Conservation (phyloP, 2,329 filamentous ascomycete genomes). For the Aspergillus clavatus region DNA sequence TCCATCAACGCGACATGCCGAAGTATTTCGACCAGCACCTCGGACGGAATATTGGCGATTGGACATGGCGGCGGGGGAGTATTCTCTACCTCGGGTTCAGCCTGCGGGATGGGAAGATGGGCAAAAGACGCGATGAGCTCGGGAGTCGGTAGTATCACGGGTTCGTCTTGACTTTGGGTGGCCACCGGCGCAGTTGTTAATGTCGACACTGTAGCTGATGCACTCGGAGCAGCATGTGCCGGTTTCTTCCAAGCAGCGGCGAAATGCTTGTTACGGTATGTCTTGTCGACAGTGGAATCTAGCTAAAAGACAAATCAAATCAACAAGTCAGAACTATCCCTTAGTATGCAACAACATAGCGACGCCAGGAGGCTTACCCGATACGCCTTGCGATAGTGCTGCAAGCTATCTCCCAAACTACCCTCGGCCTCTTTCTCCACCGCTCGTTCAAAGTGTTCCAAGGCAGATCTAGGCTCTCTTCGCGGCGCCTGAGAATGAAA, state of each 20-base stretch:
- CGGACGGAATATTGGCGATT: conserved; percentile 70
- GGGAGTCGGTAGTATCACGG: conserved; percentile 47
- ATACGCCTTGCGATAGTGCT: conserved; percentile 85
- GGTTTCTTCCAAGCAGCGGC: conserved; percentile 56
- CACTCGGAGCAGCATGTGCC: conserved; percentile 44
- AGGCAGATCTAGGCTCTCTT: conserved; percentile 63
- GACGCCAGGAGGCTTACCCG: conserved; percentile 52
- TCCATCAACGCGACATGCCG: conserved; percentile 69
- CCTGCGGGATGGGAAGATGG: conserved; percentile 61
- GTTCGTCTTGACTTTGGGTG: conserved; percentile 53
- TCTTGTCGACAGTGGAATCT: conserved; percentile 75
- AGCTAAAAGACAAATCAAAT: conserved; percentile 51
- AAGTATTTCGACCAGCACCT: conserved; percentile 78
- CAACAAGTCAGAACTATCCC: conserved; percentile 14
- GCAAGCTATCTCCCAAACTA: conserved; percentile 81
- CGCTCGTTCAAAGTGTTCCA: conserved; percentile 90
- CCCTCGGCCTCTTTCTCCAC: conserved; percentile 84
- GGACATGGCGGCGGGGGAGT: conserved; percentile 26
- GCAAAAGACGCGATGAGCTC: conserved; percentile 76
- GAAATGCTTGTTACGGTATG: conserved; percentile 89
- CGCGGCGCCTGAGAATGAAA: conserved; percentile 28
- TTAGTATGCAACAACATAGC: not conserved
- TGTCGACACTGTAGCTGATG: no score
- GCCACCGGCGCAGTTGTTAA: conserved; percentile 47
- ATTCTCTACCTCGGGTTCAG: conserved; percentile 45